Base-by-base conservation (phyloP, 1,284 basidiomycete species). In the Erythrobasidium hasegawianum region DNA sequence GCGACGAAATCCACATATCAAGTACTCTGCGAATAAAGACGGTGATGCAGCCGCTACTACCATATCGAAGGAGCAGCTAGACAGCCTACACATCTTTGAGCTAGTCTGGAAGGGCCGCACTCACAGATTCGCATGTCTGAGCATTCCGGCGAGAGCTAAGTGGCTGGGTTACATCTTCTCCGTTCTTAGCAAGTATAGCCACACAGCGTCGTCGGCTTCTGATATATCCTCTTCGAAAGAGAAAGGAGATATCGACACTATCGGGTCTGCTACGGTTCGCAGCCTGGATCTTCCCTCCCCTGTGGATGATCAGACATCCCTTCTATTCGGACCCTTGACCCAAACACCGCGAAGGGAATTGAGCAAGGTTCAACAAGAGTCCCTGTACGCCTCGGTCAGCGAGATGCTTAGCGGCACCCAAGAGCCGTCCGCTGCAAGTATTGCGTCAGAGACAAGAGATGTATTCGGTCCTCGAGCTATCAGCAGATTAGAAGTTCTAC, bases 341-440 rank as follows among this genome's bases (percentile, higher is more conserved):
- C 24, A 33, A 16, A 26, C 38, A 10, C 41, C 55, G 47, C 16
- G 45, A 13, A 39, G 62, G 16, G 18, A 58, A n/a, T 26, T 65
- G 20, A 56, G 33, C 20, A 65, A 65, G 38, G 62, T 52, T 20
- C 27, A 13, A 29, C 62, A 65, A 33, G 62, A 45, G 11, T 58
- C 62, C 7, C 22, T 65, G 49, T 65, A 65, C 20, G 62, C 62
- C 26, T 65, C 62, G 1, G 62, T 65, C 27, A 65, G 62, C 56
- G 62, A 65, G 45, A 38, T 65, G 62, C 62, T 65, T 29, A n/a
- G 43, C 43, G 22, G 4, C 14, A 47, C n/a, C 7, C 43, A 47
- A 14, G 8, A n/a, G 7, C n/a, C 43, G 16, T 47, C 43, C 16
- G 43, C 43, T 47, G 4, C 8, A 47, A 24, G 43, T 47, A 16